A percentile compares a stretch with the other conserved stretches of the same genome.
These are phyloP conservation scores for Beta macrorhiza DNA, from an alignment of 179 eudicot species.

Conservation along the genomic window DNA sequence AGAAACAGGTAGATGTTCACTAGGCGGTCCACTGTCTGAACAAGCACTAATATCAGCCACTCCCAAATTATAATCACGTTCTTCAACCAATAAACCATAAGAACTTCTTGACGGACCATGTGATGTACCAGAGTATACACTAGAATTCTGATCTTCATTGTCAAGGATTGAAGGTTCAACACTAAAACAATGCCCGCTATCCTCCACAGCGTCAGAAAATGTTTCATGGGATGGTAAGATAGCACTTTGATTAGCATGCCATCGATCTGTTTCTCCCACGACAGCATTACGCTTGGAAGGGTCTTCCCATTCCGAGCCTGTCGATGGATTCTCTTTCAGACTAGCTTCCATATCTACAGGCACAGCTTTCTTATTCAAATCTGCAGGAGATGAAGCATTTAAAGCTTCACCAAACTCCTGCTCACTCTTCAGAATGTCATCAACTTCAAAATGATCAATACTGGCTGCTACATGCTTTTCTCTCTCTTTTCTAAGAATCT, in stretches of 20 bases:
- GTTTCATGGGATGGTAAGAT: slow-evolving; percentile 23
- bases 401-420: slow-evolving; percentile 31
- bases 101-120: slow-evolving; percentile 18
- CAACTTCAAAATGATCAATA: not conserved
- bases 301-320: slow-evolving; percentile 26
- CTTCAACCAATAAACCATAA: slow-evolving; percentile 20
- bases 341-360: slow-evolving; percentile 32
- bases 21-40: slow-evolving; percentile 14
- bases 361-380: slow-evolving; percentile 12
- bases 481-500: slow-evolving; percentile 26
- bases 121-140: slow-evolving; percentile 27
- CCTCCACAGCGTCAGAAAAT: slow-evolving; percentile 28
- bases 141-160: slow-evolving; percentile 31
- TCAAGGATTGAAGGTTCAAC: slow-evolving; percentile 30
- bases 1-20: not conserved
- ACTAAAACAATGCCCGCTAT: slow-evolving; percentile 29
- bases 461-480: slow-evolving; percentile 22
- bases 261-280: slow-evolving; percentile 21
- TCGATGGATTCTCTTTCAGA: slow-evolving; percentile 26
- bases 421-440: slow-evolving; percentile 20
- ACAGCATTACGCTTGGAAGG: slow-evolving; percentile 21
- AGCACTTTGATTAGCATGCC: slow-evolving; percentile 21
- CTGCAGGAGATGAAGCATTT: slow-evolving; percentile 32
- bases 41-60: slow-evolving; percentile 1
- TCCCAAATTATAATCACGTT: slow-evolving; percentile 1